phyloP scores from a whole-genome alignment of 2,329 filamentous ascomycete genomes.

The Fusarium caatingaense region DNA sequence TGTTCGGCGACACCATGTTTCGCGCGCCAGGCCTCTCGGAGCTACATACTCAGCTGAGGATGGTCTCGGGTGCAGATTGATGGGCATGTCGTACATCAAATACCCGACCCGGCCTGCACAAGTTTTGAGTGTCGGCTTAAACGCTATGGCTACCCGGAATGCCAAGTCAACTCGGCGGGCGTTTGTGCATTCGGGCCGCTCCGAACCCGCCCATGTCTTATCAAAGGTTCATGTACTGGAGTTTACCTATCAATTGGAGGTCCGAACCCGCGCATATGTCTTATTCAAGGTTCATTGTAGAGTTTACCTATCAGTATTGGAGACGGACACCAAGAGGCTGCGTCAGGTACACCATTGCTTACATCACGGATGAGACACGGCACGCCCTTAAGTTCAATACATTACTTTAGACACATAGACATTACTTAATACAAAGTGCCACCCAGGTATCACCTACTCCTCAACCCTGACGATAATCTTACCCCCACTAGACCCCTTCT shows the following conservation, averaged over 20 bases:
- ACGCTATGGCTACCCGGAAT: not conserved
- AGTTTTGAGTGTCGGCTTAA: not conserved
- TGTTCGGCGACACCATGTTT: not conserved
- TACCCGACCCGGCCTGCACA: not conserved
- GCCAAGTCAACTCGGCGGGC: not conserved
- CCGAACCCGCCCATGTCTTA: not conserved
- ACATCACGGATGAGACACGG: not conserved
- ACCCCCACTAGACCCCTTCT: constrained; percentile 67
- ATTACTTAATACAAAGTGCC: not conserved
- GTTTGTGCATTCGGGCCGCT: not conserved
- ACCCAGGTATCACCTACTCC: constrained; percentile 20
- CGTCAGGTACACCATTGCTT: not conserved
- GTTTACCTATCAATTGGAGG: not conserved
- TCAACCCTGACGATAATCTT: constrained; percentile 64
- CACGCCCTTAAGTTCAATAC: not conserved
- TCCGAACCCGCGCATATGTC: not conserved
- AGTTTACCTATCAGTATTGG: not conserved
- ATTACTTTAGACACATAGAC: not conserved
- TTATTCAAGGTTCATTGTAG: not conserved
- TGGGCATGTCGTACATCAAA: not conserved
- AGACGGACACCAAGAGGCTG: too few species aligned
- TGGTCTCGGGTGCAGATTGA: not conserved
- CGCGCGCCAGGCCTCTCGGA: not conserved
- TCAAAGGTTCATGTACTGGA: not conserved
- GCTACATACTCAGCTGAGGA: not conserved